Conservation (phyloP, 1,284 basidiomycete species). For the Cryptococcus wingfieldii region DNA sequence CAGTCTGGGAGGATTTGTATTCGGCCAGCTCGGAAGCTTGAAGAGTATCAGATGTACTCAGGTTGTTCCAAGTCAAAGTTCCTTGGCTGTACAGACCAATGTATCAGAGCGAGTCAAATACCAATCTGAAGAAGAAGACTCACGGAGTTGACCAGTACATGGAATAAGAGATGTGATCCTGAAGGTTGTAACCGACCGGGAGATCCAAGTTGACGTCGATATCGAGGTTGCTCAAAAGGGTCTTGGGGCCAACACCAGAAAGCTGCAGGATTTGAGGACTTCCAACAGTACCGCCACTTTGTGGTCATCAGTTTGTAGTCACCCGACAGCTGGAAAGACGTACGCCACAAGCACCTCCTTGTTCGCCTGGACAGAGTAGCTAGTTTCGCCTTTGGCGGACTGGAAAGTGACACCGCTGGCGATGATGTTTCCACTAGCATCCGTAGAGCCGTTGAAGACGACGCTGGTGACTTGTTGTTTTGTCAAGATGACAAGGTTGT, state of each 20-base stretch:
- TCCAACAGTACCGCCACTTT: slow-evolving; percentile 59
- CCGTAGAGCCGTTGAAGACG: slow-evolving; percentile 56
- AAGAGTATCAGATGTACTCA: slow-evolving; percentile 24
- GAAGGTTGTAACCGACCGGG: slow-evolving; percentile 71
- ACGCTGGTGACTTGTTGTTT: slow-evolving; percentile 61
- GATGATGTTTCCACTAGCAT: slow-evolving; percentile 49
- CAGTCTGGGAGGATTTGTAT: slow-evolving; percentile 31
- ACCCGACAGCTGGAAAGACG: slow-evolving; percentile 3
- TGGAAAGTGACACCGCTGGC: slow-evolving; percentile 61
- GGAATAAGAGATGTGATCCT: slow-evolving; percentile 60
- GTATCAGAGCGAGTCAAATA: not conserved
- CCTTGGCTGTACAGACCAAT: slow-evolving; percentile 11
- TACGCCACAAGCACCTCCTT: slow-evolving; percentile 52
- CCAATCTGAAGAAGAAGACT: not conserved
- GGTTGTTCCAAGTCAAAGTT: slow-evolving; percentile 39
- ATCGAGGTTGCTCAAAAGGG: slow-evolving; percentile 55
- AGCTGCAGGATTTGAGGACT: slow-evolving; percentile 64
- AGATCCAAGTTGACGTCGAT: slow-evolving; percentile 54
- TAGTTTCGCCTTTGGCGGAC: slow-evolving; percentile 35
- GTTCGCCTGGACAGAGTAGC: slow-evolving; percentile 53
- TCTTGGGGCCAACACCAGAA: slow-evolving; percentile 65
- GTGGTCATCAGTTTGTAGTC: not conserved
- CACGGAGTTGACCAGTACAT: slow-evolving; percentile 44
- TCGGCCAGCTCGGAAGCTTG: slow-evolving; percentile 26
- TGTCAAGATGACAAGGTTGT: slow-evolving; percentile 61